Evolutionary conservation across 2,329 filamentous ascomycete genomes (phyloP), one percentile per base, ranked within the genome.

Genomic region (Ophiobolus disseminans): DNA sequence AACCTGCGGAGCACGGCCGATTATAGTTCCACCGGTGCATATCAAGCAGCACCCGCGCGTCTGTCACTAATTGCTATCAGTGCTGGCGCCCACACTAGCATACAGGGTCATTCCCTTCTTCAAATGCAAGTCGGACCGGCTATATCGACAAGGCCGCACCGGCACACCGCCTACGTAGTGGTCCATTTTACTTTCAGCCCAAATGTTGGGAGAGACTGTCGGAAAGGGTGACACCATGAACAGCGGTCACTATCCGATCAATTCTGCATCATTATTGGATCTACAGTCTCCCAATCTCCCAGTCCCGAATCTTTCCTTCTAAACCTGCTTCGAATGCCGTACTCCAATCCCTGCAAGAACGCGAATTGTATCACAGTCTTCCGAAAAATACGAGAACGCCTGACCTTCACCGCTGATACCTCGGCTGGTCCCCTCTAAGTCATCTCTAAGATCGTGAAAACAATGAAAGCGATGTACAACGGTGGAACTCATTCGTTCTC

Each of bases 331-430:
- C 19, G 13, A 17, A n/a, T 30, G 25, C 25, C 23, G 10, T 35
- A 58, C 51, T 47, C 48, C 46, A 23, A 40, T 40, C 3, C 35
- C 23, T n/a, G 30, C 21, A 22, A 38, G 39, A 47, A 45, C 56
- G 23, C 40, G 49, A 57, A 45, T 54, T 48, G 53, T 56, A 58
- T 58, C 51, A 55, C 49, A 44, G 43, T 53, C 44, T 50, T 9
- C 26, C 14, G 20, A 45, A 40, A 23, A 30, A 23, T 32, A 22
- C 38, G 22, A 38, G 32, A 57, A 58, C 55, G 53, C 57, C 57
- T 37, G 48, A 32, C 43, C 40, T 31, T 23, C 16, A 22, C 41
- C 40, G 14, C 9, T 44, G 17, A 32, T 47, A 11, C 37, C 36
- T 17, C 16, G 13, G 20, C 32, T 13, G 38, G 36, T 38, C 43